Conservation (phyloP, 441 rosid genomes). For the Manihot esculenta region DNA sequence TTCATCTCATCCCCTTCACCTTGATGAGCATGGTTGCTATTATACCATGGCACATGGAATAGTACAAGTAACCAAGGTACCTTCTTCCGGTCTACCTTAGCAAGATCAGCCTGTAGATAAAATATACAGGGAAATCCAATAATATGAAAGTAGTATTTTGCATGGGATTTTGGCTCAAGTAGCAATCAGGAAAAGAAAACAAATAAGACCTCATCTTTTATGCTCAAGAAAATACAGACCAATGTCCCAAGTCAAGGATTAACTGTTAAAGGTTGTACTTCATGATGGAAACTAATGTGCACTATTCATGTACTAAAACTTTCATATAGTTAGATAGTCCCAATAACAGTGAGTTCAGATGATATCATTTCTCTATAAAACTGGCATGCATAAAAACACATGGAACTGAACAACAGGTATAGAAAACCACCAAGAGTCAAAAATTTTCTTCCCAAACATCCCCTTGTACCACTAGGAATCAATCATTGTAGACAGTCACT, state of each 20-base stretch:
- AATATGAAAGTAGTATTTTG: background rate
- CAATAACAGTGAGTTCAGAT: background rate
- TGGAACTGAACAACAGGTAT: background rate
- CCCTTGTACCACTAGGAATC: background rate
- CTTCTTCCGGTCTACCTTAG: conserved; percentile 71
- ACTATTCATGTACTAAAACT: background rate
- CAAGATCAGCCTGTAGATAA: conserved; percentile 65
- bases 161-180: background rate
- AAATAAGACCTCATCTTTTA: conserved; percentile 1
- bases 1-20: conserved; percentile 82
- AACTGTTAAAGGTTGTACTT: background rate
- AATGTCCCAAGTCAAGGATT: background rate
- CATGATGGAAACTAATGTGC: background rate
- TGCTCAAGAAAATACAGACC: conserved; percentile 5
- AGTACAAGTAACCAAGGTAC: conserved; percentile 90
- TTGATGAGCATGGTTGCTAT: conserved; percentile 84
- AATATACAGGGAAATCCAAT: background rate
- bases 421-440: background rate
- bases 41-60: conserved; percentile 95
- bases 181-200: background rate
- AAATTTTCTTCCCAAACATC: background rate
- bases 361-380: background rate
- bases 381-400: background rate
- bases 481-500: background rate
- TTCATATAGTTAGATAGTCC: background rate